phyloP scores from a whole-genome alignment of 2,329 filamentous ascomycete genomes.

The Alternaria postmessia region DNA sequence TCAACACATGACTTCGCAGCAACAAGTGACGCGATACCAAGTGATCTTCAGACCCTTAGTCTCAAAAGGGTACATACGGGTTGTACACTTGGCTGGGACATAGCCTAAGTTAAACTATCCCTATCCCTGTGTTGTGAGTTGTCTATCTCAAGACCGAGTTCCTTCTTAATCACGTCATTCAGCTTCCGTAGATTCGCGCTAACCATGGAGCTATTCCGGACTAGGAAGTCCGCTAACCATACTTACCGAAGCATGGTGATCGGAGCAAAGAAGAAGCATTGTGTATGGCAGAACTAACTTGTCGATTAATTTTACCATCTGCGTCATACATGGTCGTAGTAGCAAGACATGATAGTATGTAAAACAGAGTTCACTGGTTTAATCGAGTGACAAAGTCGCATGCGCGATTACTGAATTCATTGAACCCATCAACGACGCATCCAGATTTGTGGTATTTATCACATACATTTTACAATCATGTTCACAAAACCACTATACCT shows the following conservation, averaged over 20 bases:
- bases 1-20: too few species aligned
- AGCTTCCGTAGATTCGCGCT: background rate
- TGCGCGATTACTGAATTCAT: too few species aligned
- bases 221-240: background rate
- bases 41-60: background rate
- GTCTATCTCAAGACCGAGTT: background rate
- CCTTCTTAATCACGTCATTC: background rate
- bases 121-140: background rate
- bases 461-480: too few species aligned
- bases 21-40: background rate
- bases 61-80: too few species aligned
- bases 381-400: too few species aligned
- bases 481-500: too few species aligned
- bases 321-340: background rate
- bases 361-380: background rate
- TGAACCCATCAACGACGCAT: too few species aligned
- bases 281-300: background rate
- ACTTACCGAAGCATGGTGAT: background rate
- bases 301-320: background rate
- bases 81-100: too few species aligned
- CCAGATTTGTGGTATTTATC: too few species aligned
- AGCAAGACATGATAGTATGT: background rate
- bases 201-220: background rate
- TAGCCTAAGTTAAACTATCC: background rate
- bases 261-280: background rate